A percentile compares a stretch with the other conserved stretches of the same genome.
phyloP scores from a whole-genome alignment of 495 filamentous ascomycete genomes.

The Neurospora sp. region DNA sequence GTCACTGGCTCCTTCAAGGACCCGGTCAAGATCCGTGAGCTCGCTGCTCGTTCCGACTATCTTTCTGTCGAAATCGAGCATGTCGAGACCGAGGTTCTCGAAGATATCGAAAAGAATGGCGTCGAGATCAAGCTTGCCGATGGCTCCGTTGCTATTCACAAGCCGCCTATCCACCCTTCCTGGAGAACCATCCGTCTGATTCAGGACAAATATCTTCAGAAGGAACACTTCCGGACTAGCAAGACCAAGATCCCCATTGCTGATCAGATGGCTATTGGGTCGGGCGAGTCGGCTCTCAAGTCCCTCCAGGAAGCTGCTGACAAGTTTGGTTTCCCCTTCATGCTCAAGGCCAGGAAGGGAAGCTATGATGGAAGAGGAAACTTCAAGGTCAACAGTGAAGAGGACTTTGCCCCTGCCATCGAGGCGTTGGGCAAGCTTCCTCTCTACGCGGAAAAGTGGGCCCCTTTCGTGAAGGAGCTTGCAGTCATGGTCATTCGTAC shows the following conservation, averaged over 20 bases:
- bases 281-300: slow-evolving; percentile 36
- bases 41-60: slow-evolving; percentile 70
- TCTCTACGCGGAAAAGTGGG: slow-evolving; percentile 89
- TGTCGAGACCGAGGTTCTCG: slow-evolving; percentile 84
- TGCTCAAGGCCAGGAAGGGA: slow-evolving; percentile 88
- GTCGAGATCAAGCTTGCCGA: slow-evolving; percentile 39
- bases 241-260: slow-evolving; percentile 60
- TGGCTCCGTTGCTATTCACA: slow-evolving; percentile 29
- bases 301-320: slow-evolving; percentile 55
- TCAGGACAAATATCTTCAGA: slow-evolving; percentile 94
- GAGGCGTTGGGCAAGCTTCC: slow-evolving; percentile 58
- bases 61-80: slow-evolving; percentile 98
- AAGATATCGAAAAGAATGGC: slow-evolving; percentile 59
- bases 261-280: slow-evolving; percentile 50
- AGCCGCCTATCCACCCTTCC: slow-evolving; percentile 64
- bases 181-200: slow-evolving; percentile 86
- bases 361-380: slow-evolving; percentile 95
- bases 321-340: slow-evolving; percentile 73
- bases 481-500: slow-evolving; percentile 94
- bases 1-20: slow-evolving; percentile 82
- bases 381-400: slow-evolving; percentile 57
- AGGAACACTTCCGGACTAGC: slow-evolving; percentile 56
- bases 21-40: slow-evolving; percentile 58
- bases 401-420: slow-evolving; percentile 60
- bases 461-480: slow-evolving; percentile 73